phyloP scores from a whole-genome alignment of 108 stramenopile genomes.

The Seminavis robusta region DNA sequence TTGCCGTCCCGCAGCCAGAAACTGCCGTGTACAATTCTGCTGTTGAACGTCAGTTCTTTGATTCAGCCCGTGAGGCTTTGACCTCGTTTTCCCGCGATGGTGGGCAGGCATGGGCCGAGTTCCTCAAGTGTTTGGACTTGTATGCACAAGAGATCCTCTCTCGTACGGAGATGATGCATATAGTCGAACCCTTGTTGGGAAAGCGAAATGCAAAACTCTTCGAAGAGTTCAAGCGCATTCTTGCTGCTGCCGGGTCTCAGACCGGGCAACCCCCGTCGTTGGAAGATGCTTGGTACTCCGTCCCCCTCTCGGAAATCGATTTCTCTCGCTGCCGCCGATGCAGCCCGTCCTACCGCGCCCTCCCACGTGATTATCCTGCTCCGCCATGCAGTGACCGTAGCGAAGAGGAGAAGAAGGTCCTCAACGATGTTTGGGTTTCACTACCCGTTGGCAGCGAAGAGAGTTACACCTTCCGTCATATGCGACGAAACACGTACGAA shows the following conservation, averaged over 20 bases:
- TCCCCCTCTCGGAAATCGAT: slow-evolving; percentile 87
- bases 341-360: slow-evolving; percentile 91
- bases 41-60: slow-evolving; percentile 90
- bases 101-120: slow-evolving; percentile 92
- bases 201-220: slow-evolving; percentile 86
- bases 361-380: slow-evolving; percentile 92
- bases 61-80: slow-evolving; percentile 79
- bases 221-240: slow-evolving; percentile 93
- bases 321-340: slow-evolving; percentile 88
- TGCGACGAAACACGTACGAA: slow-evolving; percentile 95
- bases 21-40: slow-evolving; percentile 79
- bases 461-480: slow-evolving; percentile 94
- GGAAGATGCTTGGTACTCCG: slow-evolving; percentile 90
- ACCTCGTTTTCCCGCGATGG: slow-evolving; percentile 79
- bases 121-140: slow-evolving; percentile 93
- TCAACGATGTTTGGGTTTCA: slow-evolving; percentile 96
- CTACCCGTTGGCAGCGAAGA: slow-evolving; percentile 97
- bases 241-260: slow-evolving; percentile 68
- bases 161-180: slow-evolving; percentile 85
- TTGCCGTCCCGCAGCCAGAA: slow-evolving; percentile 30
- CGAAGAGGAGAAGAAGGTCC: slow-evolving; percentile 71
- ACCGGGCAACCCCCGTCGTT: slow-evolving; percentile 37
- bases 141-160: slow-evolving; percentile 93
- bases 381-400: slow-evolving; percentile 90
- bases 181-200: slow-evolving; percentile 88